Conservation (phyloP, 495 filamentous ascomycete species). For the Lasiosphaeria ovina region DNA sequence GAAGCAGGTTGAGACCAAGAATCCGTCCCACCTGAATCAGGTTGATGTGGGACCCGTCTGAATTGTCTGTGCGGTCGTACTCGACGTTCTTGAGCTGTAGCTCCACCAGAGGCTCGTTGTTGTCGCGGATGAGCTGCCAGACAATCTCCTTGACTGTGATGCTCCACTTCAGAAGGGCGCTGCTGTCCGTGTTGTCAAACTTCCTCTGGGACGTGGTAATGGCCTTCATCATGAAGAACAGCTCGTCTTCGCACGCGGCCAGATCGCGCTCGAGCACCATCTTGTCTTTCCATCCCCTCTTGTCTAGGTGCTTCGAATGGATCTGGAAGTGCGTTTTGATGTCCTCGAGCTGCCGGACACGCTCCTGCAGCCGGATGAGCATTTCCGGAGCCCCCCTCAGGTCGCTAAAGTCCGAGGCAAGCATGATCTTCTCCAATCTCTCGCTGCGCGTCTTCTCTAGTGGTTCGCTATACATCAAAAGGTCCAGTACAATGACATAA, state of each 20-base stretch:
- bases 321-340: slow-evolving; percentile 96
- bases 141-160: slow-evolving; percentile 89
- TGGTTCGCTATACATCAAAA: slow-evolving; percentile 92
- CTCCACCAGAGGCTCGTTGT: slow-evolving; percentile 85
- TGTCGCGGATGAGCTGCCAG: slow-evolving; percentile 90
- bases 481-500: slow-evolving; percentile 94
- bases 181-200: slow-evolving; percentile 70
- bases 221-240: slow-evolving; percentile 99
- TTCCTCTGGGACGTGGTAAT: slow-evolving; percentile 94
- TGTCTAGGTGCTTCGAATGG: slow-evolving; percentile 82
- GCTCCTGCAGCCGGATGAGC: slow-evolving; percentile 85
- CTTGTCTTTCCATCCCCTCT: slow-evolving; percentile 86
- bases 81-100: slow-evolving; percentile 85
- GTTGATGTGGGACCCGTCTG: slow-evolving; percentile 94
- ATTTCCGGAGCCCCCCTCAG: slow-evolving; percentile 90
- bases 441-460: slow-evolving; percentile 93
- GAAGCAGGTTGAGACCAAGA: slow-evolving; percentile 81
- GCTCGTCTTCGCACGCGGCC: slow-evolving; percentile 85
- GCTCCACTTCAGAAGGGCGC: slow-evolving; percentile 81
- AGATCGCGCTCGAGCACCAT: slow-evolving; percentile 84
- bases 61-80: slow-evolving; percentile 93
- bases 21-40: slow-evolving; percentile 79
- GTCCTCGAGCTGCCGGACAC: slow-evolving; percentile 91
- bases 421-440: slow-evolving; percentile 95
- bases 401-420: slow-evolving; percentile 99